Evolutionary conservation across 306 rosid genomes (phyloP), one percentile per base, ranked within the genome.

Genomic region (Mimosa pudica): DNA sequence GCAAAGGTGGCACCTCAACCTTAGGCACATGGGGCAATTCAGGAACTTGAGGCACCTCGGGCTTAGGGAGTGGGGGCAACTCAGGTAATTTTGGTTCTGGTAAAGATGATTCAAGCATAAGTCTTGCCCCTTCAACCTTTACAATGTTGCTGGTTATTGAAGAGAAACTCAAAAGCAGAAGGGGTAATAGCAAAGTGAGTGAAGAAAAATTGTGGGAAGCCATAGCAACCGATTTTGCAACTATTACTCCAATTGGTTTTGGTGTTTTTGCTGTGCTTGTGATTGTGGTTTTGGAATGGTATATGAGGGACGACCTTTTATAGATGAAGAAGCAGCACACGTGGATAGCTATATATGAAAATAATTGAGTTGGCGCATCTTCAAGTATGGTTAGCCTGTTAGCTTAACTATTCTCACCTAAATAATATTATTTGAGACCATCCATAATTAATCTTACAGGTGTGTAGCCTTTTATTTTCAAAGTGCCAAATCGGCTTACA

Each of bases 291-390:
- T 52, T 42, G 17, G 41, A 44, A 51, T 32, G 61, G 10, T 55
- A 11, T 18, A 3, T 16, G 69, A 32, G 47, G 73, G 32, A 60
- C 30, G 30, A 24, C 30, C 13, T 81, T 84, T 86, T 88, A 84
- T 86, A 89, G 87, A 65, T 60, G 4, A 57, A 20, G 42, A 3
- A 13, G 14, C 7, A 30, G 71, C 67, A 16, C 33, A 70, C 35
- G 10, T 60, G 58, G 74, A 69, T 49, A 33, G 63, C 5, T 30
- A 49, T 5, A 24, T 24, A 24, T 24, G 45, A 20, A 47, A 20
- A 47, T 54, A 71, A 65, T 73, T 24, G 69, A 70, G 70, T 77
- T 24, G 71, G 79, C 68, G 46, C 16, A 45, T 49, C 11, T 38
- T 8, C 4, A 33, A 41, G 18, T 10, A 3, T 45, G 35, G 33